phyloP scores from a whole-genome alignment of 768 basidiomycete species.

The Lentinula edodes region DNA sequence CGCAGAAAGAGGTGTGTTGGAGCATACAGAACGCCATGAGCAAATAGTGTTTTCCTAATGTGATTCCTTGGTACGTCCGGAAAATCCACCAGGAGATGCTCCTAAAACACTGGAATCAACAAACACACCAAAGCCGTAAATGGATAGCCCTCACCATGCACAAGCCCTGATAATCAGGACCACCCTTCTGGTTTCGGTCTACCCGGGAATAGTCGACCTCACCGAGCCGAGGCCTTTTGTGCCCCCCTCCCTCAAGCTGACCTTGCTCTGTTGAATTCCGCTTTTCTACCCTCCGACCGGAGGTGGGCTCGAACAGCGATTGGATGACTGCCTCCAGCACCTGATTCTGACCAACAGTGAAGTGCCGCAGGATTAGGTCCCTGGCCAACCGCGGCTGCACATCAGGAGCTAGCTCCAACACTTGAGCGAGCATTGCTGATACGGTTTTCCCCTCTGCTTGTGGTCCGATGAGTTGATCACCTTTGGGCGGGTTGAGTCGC shows the following conservation, averaged over 20 bases:
- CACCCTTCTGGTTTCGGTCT: slow-evolving; percentile 38
- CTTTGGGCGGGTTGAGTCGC: background rate
- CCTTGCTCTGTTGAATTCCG: slow-evolving; percentile 24
- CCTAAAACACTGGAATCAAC: slow-evolving; percentile 22
- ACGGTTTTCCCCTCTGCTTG: background rate
- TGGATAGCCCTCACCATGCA: slow-evolving; percentile 37
- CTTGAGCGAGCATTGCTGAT: slow-evolving; percentile 32
- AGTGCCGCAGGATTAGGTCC: slow-evolving; percentile 39
- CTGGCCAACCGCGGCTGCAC: slow-evolving; percentile 33
- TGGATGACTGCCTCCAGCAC: slow-evolving; percentile 55
- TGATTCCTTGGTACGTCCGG: slow-evolving; percentile 51
- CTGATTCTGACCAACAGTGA: slow-evolving; percentile 26
- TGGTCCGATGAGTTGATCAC: slow-evolving; percentile 1
- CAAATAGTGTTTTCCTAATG: slow-evolving; percentile 38
- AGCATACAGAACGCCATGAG: slow-evolving; percentile 49
- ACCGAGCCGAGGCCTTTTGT: slow-evolving; percentile 27
- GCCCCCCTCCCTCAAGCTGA: slow-evolving; percentile 10
- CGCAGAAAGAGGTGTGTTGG: slow-evolving; percentile 54
- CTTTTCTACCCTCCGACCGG: slow-evolving; percentile 53
- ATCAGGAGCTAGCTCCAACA: slow-evolving; percentile 57
- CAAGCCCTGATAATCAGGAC: slow-evolving; percentile 41
- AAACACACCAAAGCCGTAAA: background rate
- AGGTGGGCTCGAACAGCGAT: slow-evolving; percentile 52
- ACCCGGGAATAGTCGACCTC: slow-evolving; percentile 48
- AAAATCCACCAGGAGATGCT: slow-evolving; percentile 51